Percentiles rank a stretch among this genome's conserved stretches.
These are phyloP conservation scores for Leavenworthia alabamica DNA, from an alignment of 345 rosid genomes.

Conservation along the genomic window DNA sequence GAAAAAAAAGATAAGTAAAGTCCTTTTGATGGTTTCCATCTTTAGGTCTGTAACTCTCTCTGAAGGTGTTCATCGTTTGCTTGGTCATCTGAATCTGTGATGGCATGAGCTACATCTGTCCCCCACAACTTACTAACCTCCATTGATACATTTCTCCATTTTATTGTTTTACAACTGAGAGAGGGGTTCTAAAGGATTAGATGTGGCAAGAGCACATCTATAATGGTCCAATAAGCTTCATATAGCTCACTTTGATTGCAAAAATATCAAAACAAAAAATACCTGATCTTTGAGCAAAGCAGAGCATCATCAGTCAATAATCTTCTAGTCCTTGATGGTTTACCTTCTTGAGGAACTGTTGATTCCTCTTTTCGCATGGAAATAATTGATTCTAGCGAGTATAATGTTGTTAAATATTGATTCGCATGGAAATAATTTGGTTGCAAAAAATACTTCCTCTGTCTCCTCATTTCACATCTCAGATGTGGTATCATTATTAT, in stretches of 20 bases:
- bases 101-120: conserved; percentile 50
- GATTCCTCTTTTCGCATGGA: conserved; percentile 58
- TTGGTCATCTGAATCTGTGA: conserved; percentile 27
- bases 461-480: too few species aligned
- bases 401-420: conserved; percentile 56
- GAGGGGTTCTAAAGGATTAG: conserved; percentile 96
- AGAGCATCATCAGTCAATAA: conserved; percentile 42
- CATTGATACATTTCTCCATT: not conserved
- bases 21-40: conserved; percentile 39
- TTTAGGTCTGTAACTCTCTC: conserved; percentile 26
- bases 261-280: not conserved
- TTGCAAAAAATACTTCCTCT: too few species aligned
- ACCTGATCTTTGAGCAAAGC: conserved; percentile 80
- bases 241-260: not conserved
- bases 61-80: conserved; percentile 47
- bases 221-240: too few species aligned
- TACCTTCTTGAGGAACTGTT: conserved; percentile 44
- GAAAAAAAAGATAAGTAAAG: conserved; percentile 31
- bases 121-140: conserved; percentile 18
- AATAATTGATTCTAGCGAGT: conserved; percentile 63
- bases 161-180: conserved; percentile 60
- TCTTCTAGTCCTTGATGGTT: conserved; percentile 71
- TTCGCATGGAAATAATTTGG: too few species aligned
- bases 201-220: conserved; percentile 93
- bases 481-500: not conserved